phyloP scores from a whole-genome alignment of 441 rosid genomes.

The Mallotus japonicus region DNA sequence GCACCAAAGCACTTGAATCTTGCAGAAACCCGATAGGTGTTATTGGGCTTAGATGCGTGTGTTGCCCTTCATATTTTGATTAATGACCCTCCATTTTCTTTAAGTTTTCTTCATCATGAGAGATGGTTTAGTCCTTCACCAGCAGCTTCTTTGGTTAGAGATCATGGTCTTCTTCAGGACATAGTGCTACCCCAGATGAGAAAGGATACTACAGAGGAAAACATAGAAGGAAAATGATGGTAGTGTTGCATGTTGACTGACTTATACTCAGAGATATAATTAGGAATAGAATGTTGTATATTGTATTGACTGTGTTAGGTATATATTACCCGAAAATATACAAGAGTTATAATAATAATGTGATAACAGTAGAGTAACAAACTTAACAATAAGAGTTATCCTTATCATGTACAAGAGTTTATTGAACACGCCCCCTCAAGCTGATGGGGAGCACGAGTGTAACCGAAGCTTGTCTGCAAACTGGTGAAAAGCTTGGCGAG shows the following conservation, averaged over 20 bases:
- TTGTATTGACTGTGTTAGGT: too few species aligned
- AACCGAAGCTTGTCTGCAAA: too few species aligned
- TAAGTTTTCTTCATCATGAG: conserved; percentile 38
- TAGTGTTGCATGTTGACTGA: conserved; percentile 22
- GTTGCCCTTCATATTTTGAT: conserved; percentile 71
- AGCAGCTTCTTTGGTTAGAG: conserved; percentile 38
- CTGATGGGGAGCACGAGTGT: too few species aligned
- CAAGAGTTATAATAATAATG: too few species aligned
- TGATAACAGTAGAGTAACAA: too few species aligned
- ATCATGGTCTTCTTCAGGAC: conserved; percentile 92
- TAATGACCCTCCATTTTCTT: conserved; percentile 23
- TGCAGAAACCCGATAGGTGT: conserved; percentile 56
- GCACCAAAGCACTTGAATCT: conserved; percentile 30
- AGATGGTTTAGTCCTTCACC: conserved; percentile 38
- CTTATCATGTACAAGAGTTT: too few species aligned
- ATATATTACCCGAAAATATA: too few species aligned
- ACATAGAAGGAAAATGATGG: background rate
- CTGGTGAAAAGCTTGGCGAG: too few species aligned
- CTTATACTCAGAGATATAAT: too few species aligned
- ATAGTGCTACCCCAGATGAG: conserved; percentile 74
- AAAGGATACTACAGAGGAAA: conserved; percentile 37
- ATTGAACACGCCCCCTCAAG: too few species aligned
- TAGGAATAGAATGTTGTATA: too few species aligned
- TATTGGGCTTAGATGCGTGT: conserved; percentile 66
- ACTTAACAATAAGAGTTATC: too few species aligned